Percentiles rank a stretch among this genome's conserved stretches.
Evolutionary conservation across 257 asterid genomes (phyloP).

Genomic region (Nemophila menziesii): DNA sequence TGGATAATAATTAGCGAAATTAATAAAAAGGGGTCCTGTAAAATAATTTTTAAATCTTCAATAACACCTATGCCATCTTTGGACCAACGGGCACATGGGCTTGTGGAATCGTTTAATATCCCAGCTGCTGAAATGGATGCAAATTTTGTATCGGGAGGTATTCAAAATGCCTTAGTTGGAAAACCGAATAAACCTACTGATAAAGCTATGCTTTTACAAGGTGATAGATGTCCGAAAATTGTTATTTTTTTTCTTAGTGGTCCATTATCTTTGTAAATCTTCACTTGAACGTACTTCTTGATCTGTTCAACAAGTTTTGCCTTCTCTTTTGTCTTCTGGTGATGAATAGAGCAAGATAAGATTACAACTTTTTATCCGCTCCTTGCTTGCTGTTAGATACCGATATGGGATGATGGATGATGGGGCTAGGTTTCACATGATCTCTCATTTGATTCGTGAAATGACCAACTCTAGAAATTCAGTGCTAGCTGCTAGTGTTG

Average conservation of each 20-base stretch:
- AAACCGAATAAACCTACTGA: slow-evolving; percentile 69
- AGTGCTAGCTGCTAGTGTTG: too few species aligned
- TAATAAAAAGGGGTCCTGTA: too few species aligned
- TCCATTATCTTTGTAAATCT: too few species aligned
- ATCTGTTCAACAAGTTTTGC: slow-evolving; percentile 72
- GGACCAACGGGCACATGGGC: slow-evolving; percentile 91
- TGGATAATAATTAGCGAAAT: too few species aligned
- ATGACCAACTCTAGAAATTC: too few species aligned
- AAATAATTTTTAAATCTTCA: slow-evolving; percentile 56
- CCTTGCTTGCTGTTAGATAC: slow-evolving; percentile 70
- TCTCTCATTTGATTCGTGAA: slow-evolving; percentile 79
- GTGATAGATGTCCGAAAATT: slow-evolving; percentile 84
- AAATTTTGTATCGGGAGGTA: too few species aligned
- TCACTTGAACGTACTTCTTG: slow-evolving; percentile 85
- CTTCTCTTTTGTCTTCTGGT: slow-evolving; percentile 70
- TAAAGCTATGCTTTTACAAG: too few species aligned
- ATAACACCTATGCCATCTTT: slow-evolving; percentile 54
- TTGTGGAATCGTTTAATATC: slow-evolving; percentile 88
- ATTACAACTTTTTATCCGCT: slow-evolving; percentile 90
- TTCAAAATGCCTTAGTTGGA: slow-evolving; percentile 82
- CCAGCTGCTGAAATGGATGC: slow-evolving; percentile 99
- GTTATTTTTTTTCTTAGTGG: slow-evolving; percentile 79
- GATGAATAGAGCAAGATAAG: slow-evolving; percentile 97
- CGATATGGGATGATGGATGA: too few species aligned
- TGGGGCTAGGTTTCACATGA: slow-evolving; percentile 82